phyloP scores from a whole-genome alignment of 2,329 filamentous ascomycete species.

The Akanthomyces dipterigenus region DNA sequence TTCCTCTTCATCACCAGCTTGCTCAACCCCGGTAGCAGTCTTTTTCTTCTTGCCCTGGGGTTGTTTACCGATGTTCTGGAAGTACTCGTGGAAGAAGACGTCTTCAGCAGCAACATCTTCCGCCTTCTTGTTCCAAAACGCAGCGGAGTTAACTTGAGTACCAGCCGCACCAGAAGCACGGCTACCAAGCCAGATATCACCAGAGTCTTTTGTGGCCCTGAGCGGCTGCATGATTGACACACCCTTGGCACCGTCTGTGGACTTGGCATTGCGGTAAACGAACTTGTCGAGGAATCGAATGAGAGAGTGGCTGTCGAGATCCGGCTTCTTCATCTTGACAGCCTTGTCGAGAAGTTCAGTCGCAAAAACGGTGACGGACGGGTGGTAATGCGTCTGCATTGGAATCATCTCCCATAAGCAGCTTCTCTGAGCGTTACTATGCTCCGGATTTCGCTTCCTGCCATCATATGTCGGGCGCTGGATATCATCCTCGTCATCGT shows the following conservation, averaged over 20 bases:
- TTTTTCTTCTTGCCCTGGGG: slow-evolving; percentile 49
- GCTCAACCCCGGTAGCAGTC: slow-evolving; percentile 45
- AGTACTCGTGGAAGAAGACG: slow-evolving; percentile 98
- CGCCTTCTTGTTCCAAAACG: slow-evolving; percentile 87
- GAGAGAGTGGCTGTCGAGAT: slow-evolving; percentile 81
- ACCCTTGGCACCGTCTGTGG: slow-evolving; percentile 60
- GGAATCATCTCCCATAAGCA: slow-evolving; percentile 80
- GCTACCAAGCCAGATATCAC: slow-evolving; percentile 50
- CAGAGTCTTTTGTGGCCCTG: slow-evolving; percentile 42
- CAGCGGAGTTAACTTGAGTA: slow-evolving; percentile 67
- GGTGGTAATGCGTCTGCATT: slow-evolving; percentile 69
- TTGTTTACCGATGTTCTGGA: slow-evolving; percentile 64
- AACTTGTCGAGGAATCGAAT: slow-evolving; percentile 97
- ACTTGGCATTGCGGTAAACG: slow-evolving; percentile 91
- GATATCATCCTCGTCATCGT: slow-evolving; percentile 55
- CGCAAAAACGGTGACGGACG: slow-evolving; percentile 82
- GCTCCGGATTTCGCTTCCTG: slow-evolving; percentile 83
- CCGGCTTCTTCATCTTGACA: slow-evolving; percentile 76
- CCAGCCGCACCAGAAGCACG: slow-evolving; percentile 34
- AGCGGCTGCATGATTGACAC: slow-evolving; percentile 96
- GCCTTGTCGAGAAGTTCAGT: slow-evolving; percentile 61
- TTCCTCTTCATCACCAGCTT: slow-evolving; percentile 48
- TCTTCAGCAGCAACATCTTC: slow-evolving; percentile 86
- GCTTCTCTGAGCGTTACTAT: slow-evolving; percentile 86
- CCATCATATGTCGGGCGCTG: slow-evolving; percentile 62